These are phyloP conservation scores for Gossypioides kirkii DNA, from an alignment of 345 rosid genomes.

Conservation along the genomic window DNA sequence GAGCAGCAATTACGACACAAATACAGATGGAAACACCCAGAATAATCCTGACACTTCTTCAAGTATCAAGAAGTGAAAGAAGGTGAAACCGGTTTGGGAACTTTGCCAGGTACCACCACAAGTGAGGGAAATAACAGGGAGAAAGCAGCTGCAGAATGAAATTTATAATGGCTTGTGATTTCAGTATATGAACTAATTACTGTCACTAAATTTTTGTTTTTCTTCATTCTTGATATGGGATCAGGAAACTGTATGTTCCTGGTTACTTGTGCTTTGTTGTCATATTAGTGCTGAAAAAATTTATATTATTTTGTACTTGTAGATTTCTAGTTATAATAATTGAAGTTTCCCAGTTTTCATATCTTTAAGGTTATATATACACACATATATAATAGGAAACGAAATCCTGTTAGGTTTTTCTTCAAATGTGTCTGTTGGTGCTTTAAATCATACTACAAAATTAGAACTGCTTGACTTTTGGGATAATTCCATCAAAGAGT, in stretches of 20 bases:
- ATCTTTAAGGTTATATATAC: too few relatives aligned
- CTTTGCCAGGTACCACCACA: constrained; percentile 38
- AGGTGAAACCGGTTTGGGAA: constrained; percentile 37
- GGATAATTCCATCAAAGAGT: too few relatives aligned
- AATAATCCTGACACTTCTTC: constrained; percentile 22
- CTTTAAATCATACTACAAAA: background rate
- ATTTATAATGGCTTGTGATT: background rate
- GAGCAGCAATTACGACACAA: background rate
- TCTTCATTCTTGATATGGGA: constrained; percentile 2
- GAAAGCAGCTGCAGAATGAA: constrained; percentile 49
- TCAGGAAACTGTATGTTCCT: constrained; percentile 9
- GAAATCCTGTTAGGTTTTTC: background rate
- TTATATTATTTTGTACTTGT: constrained; percentile 5
- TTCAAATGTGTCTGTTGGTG: background rate
- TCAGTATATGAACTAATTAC: background rate
- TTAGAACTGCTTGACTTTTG: background rate
- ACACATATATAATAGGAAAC: background rate
- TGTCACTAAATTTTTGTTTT: constrained; percentile 1
- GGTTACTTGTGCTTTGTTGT: constrained; percentile 4
- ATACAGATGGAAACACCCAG: constrained; percentile 27
- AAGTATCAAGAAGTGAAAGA: constrained; percentile 36
- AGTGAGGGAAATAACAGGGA: constrained; percentile 24
- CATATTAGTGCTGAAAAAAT: background rate
- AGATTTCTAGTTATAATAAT: background rate
- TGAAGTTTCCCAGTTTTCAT: background rate